Percentiles rank a stretch among this genome's conserved stretches.
Evolutionary conservation across 177 flowering plant genomes (phyloP).

Genomic region (Tripterygium wilfordii): DNA sequence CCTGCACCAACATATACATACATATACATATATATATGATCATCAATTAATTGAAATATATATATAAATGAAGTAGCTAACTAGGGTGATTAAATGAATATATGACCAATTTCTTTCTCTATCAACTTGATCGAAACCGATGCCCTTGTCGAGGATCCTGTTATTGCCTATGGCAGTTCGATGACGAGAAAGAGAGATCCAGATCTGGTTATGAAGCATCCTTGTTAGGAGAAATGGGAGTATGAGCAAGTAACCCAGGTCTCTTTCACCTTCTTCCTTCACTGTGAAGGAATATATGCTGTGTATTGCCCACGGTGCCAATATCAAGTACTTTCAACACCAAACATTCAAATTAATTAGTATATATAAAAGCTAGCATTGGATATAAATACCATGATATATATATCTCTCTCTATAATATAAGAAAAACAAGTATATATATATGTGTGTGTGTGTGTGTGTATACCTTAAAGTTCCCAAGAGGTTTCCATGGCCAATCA

Average conservation of each 20-base stretch:
- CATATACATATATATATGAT: not conserved
- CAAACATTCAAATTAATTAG: no score
- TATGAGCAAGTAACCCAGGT: slow-evolving; percentile 26
- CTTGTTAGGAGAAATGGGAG: slow-evolving; percentile 40
- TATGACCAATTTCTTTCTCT: not conserved
- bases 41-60: no score
- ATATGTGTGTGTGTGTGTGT: no score
- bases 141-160: slow-evolving; percentile 2
- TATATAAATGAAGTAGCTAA: no score
- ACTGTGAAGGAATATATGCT: slow-evolving; percentile 16
- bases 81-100: no score
- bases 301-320: slow-evolving; percentile 34
- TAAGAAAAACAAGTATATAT: no score
- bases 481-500: not conserved
- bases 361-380: no score
- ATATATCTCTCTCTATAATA: no score
- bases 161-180: slow-evolving; percentile 1
- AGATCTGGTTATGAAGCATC: slow-evolving; percentile 8
- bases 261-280: slow-evolving; percentile 20
- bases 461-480: not conserved
- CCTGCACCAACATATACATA: slow-evolving; percentile 25
- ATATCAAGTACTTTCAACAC: slow-evolving; percentile 37
- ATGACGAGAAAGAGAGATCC: not conserved
- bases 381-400: no score
- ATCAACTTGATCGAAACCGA: slow-evolving; percentile 1